Conservation (phyloP, 345 rosid genomes). For the Eutrema japonicum region DNA sequence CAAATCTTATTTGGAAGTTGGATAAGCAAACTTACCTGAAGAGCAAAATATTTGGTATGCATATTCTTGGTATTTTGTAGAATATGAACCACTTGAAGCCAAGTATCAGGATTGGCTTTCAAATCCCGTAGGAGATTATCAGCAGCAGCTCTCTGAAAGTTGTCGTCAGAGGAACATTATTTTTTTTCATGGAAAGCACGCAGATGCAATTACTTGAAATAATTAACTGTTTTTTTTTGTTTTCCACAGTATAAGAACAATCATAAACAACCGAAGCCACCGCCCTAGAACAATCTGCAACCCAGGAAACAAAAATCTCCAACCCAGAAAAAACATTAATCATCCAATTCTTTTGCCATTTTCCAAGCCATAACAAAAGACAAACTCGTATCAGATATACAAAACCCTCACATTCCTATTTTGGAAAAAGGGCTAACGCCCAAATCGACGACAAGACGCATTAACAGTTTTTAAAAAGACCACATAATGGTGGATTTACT, state of each 20-base stretch:
- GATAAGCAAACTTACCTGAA: conserved; percentile 58
- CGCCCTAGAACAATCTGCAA: conserved; percentile 3
- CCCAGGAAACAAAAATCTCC: neutral
- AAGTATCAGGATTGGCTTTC: conserved; percentile 90
- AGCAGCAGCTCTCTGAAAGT: conserved; percentile 80
- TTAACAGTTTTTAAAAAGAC: neutral
- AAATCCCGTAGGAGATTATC: conserved; percentile 87
- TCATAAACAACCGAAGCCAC: conserved; percentile 15
- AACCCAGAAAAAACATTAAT: neutral
- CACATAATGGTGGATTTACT: conserved; percentile 1
- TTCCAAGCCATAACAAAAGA: neutral
- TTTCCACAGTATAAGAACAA: neutral
- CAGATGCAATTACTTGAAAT: neutral
- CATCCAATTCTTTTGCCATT: neutral
- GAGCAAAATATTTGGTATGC: conserved; percentile 88
- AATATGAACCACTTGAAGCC: conserved; percentile 97
- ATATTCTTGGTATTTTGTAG: conserved; percentile 72
- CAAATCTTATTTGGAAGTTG: conserved; percentile 4
- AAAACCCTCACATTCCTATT: conserved; percentile 10
- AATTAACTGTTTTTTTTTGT: neutral
- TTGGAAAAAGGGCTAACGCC: neutral
- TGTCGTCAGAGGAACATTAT: neutral
- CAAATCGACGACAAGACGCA: conserved; percentile 21
- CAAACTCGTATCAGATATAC: neutral
- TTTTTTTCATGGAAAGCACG: conserved; percentile 1